Base-by-base conservation (phyloP, 345 rosid genomes). In the Pseudoturritis turrita region DNA sequence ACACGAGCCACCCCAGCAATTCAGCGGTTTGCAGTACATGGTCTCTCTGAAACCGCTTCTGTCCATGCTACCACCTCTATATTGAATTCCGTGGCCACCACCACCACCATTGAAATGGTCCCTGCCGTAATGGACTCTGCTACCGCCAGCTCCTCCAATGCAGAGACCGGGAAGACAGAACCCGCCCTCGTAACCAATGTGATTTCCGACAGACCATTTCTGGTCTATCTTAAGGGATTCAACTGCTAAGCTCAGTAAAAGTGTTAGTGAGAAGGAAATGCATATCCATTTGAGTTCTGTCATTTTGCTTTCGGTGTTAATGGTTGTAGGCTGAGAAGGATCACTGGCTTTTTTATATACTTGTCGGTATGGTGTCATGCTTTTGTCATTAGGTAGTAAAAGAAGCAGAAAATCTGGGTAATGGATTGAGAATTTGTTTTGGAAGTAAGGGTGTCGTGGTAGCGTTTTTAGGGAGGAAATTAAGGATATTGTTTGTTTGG, bases 121-220 rank as follows among this genome's bases (percentile, higher is more conserved):
- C 23, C 10, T 43, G 25, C 47, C 57, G 7, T 33, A 49, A 39
- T 46, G 26, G 10, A 36, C 9, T 25, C 70, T 61, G 55, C 60
- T 15, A 54, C 66, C 60, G 45, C 65, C 79, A 4, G 62, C 4
- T 62, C 75, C 75, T 76, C 71, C 22, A 5, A 76, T 56, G 65
- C 75, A 76, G 60, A 76, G 53, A 8, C 79, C 71, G 7, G 79
- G 75, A 61, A 76, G 19, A 63, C 75, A 76, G 29, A 76, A 62
- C 7, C 75, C 79, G 0, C 79, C 75, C 7, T 62, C 33, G 51
- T 55, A 76, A 62, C 64, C 78, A 10, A 61, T 52, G 1, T 53
- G 57, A 46, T 52, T 44, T 25, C 63, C 74, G 17, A 2, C 62
- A 1, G 65, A 46, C 79, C 79, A 76, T 54, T 76, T 76, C 33